These are phyloP conservation scores for Dothideomycetes sp. DNA, from an alignment of 2,329 filamentous ascomycete species.

Conservation along the genomic window DNA sequence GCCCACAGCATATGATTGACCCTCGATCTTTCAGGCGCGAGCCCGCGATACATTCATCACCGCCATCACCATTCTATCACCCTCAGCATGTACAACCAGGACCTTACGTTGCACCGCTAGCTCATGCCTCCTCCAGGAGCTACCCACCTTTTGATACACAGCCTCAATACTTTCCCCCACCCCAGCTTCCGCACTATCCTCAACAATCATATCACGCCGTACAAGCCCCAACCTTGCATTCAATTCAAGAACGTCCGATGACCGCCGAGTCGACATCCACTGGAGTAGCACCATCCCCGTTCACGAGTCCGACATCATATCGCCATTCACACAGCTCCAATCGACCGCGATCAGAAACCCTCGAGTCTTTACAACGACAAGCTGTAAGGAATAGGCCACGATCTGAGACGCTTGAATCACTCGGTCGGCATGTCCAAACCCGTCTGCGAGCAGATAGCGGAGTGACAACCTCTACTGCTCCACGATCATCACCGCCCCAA, in stretches of 20 bases:
- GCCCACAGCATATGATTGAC: not conserved
- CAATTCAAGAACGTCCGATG: slow-evolving; percentile 8
- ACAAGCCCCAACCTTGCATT: slow-evolving; percentile 6
- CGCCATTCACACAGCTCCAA: slow-evolving; percentile 12
- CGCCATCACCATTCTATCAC: slow-evolving; percentile 11
- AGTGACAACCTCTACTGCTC: slow-evolving; percentile 3
- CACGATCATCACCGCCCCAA: slow-evolving; percentile 4
- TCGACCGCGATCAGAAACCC: slow-evolving; percentile 16
- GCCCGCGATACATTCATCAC: slow-evolving; percentile 12
- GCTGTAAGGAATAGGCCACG: slow-evolving; percentile 17
- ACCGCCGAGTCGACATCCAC: slow-evolving; percentile 9
- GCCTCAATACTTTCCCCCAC: slow-evolving; percentile 1
- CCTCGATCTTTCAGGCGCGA: slow-evolving; percentile 3
- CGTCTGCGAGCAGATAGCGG: slow-evolving; percentile 6
- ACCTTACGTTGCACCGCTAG: slow-evolving; percentile 1
- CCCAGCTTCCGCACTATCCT: slow-evolving; percentile 4
- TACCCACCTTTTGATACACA: slow-evolving; percentile 7
- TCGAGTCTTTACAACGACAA: slow-evolving; percentile 13
- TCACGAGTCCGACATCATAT: slow-evolving; percentile 4
- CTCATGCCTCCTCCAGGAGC: not conserved
- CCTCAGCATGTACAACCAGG: slow-evolving; percentile 8
- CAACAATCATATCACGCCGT: slow-evolving; percentile 6
- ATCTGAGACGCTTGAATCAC: slow-evolving; percentile 11
- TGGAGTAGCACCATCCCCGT: slow-evolving; percentile 3
- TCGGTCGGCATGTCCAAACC: slow-evolving; percentile 5